Percentiles rank a stretch among this genome's conserved stretches.
phyloP scores from a whole-genome alignment of 257 asterid species.

The Parsonsia alboflavescens region DNA sequence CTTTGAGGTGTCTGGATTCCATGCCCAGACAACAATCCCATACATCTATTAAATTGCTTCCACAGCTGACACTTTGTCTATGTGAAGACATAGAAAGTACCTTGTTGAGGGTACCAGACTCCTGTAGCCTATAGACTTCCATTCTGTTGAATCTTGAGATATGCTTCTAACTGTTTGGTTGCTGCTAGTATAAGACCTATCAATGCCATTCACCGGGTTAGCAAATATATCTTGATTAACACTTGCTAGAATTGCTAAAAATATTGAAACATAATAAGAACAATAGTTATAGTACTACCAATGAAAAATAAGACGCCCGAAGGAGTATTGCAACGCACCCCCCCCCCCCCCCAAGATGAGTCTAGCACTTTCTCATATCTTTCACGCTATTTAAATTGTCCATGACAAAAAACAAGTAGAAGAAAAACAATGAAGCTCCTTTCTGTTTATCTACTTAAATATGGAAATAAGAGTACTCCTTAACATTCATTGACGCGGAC shows the following conservation, averaged over 20 bases:
- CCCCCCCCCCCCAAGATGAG: not conserved
- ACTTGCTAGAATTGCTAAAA: not conserved
- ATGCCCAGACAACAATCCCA: not conserved
- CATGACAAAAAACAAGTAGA: not conserved
- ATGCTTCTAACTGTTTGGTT: slow-evolving; percentile 29
- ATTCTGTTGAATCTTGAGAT: slow-evolving; percentile 26
- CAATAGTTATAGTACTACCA: not conserved
- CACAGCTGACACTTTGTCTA: not conserved
- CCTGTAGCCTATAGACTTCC: slow-evolving; percentile 21
- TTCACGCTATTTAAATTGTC: not conserved
- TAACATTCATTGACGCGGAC: not conserved
- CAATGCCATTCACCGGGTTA: not conserved
- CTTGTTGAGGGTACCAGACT: not conserved
- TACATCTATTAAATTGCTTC: not conserved
- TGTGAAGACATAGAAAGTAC: not conserved
- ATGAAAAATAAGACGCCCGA: not conserved
- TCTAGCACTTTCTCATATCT: not conserved
- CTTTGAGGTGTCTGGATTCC: not conserved
- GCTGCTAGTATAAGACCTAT: slow-evolving; percentile 38
- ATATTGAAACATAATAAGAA: not conserved
- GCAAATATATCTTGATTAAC: not conserved
- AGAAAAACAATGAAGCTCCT: not conserved
- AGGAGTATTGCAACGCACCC: not conserved
- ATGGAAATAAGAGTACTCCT: not conserved
- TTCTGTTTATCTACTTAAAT: not conserved